These are phyloP conservation scores for Onygenales sp. DNA, from an alignment of 2,329 filamentous ascomycete genomes.

Conservation along the genomic window DNA sequence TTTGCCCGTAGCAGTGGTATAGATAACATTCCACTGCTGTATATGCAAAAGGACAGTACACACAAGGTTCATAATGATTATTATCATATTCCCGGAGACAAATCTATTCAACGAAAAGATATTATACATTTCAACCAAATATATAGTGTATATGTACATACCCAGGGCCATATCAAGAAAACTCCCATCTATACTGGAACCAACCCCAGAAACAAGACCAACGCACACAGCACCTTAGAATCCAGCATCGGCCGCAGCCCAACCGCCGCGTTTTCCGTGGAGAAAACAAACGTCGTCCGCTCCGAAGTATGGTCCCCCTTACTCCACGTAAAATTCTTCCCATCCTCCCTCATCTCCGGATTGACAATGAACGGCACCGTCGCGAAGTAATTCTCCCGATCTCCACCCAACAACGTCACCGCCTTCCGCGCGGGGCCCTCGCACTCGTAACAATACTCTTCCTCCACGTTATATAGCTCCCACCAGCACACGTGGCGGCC, in stretches of 20 bases:
- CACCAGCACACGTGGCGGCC: background rate
- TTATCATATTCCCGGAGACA: too few relatives aligned
- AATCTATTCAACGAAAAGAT: background rate
- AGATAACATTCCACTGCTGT: too few relatives aligned
- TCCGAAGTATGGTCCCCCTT: background rate
- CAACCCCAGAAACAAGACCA: background rate
- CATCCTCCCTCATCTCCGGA: background rate
- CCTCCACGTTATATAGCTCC: background rate
- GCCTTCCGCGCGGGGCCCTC: background rate
- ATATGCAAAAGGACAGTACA: too few relatives aligned
- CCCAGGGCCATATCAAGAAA: background rate
- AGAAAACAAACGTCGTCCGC: background rate
- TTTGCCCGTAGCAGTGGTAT: too few relatives aligned
- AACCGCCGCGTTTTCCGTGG: background rate
- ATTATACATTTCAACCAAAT: background rate
- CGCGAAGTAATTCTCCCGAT: conserved; percentile 5
- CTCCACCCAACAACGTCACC: conserved; percentile 1
- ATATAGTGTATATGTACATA: too few relatives aligned
- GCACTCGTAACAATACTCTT: background rate
- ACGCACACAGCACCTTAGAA: background rate
- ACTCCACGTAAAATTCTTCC: background rate
- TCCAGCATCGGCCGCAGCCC: background rate
- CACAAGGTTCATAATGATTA: too few relatives aligned
- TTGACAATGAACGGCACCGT: conserved; percentile 2
- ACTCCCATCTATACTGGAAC: background rate